Base-by-base conservation (phyloP, 1,284 basidiomycete genomes). In the Naganishia albida region DNA sequence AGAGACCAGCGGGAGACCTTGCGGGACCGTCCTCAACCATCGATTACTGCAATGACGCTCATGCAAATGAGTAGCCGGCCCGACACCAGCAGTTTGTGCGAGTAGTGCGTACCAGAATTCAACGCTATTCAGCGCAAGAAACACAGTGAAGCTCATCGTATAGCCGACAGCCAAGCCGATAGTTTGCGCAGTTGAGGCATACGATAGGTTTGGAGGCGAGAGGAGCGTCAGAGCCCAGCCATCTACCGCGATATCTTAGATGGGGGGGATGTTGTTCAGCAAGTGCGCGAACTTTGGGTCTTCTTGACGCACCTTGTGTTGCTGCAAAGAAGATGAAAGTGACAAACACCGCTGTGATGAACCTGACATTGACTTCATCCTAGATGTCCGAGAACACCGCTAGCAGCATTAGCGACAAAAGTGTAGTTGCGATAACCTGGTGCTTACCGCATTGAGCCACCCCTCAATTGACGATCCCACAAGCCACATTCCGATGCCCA, bases 141-240 rank as follows among this genome's bases (percentile, higher is more conserved):
- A 99, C 28, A 99, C 93, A 28, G 96, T 99, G 75, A 98, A 99
- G 7, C 91, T 93, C 44, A 94, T 85, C 72, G 99, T 96, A 78
- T 90, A 98, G 30, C 96, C 96, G 3, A 92, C 91, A 73, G 97
- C 98, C 48, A 99, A 83, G 20, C 96, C 96, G 65, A 99, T 91
- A 0, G 96, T 99, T 78, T 99, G 96, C 56, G 95, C 97, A 3
- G 95, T 99, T 28, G 92, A 95, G 7, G 96, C 96, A 74, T 96
- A 99, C 23, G 93, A 92, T 46, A 99, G 81, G 75, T 94, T 96
- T 69, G 95, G 93, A 68, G 93, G 87, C 1, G 95, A 98, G 62
- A 99, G 86, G 50, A 99, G 86, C 2, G 93, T 98, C 62, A 99
- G 84, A 8, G 96, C 96, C 96, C 96, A 99, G 46, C 93, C 95